These are phyloP conservation scores for Pichia rugopelliculosa DNA, from an alignment of 805 yeast genomes.

Conservation along the genomic window DNA sequence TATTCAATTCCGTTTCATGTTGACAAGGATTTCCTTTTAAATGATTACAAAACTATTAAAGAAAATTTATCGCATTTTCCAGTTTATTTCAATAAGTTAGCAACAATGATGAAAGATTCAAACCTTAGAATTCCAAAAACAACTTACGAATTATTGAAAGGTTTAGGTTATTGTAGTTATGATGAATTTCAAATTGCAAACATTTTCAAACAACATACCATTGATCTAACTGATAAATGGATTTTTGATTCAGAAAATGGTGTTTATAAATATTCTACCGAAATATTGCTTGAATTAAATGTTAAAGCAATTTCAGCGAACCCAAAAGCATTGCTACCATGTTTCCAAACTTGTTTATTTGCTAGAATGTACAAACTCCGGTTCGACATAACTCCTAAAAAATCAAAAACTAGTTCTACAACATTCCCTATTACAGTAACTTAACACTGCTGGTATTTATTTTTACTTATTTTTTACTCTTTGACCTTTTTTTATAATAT, in stretches of 20 bases:
- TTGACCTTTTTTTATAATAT: not conserved
- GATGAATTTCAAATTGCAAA: not conserved
- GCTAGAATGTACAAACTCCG: slow-evolving; percentile 6
- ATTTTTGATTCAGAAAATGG: not conserved
- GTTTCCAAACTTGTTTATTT: slow-evolving; percentile 10
- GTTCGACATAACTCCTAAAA: not conserved
- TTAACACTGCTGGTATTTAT: not conserved
- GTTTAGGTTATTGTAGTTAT: slow-evolving; percentile 4
- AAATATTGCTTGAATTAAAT: slow-evolving; percentile 2
- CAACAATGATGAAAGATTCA: slow-evolving; percentile 1
- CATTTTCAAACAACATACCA: slow-evolving; percentile 2
- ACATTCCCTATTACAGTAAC: slow-evolving; percentile 9
- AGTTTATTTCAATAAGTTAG: slow-evolving; percentile 7
- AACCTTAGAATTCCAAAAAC: slow-evolving; percentile 11
- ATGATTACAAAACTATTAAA: not conserved
- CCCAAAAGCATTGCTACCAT: slow-evolving; percentile 7
- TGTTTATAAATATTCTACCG: not conserved
- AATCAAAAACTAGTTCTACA: not conserved
- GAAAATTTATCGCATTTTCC: slow-evolving; percentile 3
- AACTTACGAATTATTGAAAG: slow-evolving; percentile 1
- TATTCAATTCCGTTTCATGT: slow-evolving; percentile 15
- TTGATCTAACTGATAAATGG: slow-evolving; percentile 7
- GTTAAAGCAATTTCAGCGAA: not conserved
- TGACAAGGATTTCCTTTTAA: slow-evolving; percentile 10
- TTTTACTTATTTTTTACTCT: not conserved